Base-by-base conservation (phyloP, 352 stramenopile species). In the Thraustochytrium sp. region DNA sequence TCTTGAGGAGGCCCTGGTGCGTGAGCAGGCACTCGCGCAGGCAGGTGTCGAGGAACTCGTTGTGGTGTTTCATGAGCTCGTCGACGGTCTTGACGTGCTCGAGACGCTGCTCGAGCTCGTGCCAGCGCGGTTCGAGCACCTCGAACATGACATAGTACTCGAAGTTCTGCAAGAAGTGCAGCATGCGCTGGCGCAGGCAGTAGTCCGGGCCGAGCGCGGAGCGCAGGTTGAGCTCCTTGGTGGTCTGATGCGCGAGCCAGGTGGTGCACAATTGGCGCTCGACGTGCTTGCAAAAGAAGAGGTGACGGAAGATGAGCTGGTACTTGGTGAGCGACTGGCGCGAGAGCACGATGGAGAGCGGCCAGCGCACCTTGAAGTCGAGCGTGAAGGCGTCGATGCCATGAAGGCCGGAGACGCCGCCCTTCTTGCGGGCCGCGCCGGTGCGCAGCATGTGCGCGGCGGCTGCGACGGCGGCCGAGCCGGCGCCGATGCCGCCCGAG, bases 281-380 rank as follows among this genome's bases (percentile, higher is more conserved):
- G 3, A 99, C 96, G 87, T 99, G 95, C 88, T 99, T 99, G 85
- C 93, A 96, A 86, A 99, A 98, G 88, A 99, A 99, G 2, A 99
- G 88, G 74, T 99, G 96, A 0, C 97, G 93, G 85, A 99, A 99
- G 23, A 99, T 91, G 86, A 99, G 94, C 87, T 99, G 96, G 86
- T 99, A 99, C 88, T 98, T 99, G 23, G 91, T 94, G 59, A 99
- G 86, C 8, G 92, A 91, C 1, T 93, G 91, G 42, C 92, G 91
- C 0, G 95, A 98, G 13, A 99, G 91, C 2, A 99, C 91, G n/a
- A 99, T 90, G 9, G 95, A 98, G 0, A 98, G 87, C 37, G 97
- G 97, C 92, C 97, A 99, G n/a, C 92, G 92, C 37, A 99, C 94
- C 36, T 91, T 92, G 87, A 98, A 97, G 53, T 98, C 94, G 13